Evolutionary conservation across 1,284 basidiomycete genomes (phyloP).

Genomic region (Boletus chippewaensis): DNA sequence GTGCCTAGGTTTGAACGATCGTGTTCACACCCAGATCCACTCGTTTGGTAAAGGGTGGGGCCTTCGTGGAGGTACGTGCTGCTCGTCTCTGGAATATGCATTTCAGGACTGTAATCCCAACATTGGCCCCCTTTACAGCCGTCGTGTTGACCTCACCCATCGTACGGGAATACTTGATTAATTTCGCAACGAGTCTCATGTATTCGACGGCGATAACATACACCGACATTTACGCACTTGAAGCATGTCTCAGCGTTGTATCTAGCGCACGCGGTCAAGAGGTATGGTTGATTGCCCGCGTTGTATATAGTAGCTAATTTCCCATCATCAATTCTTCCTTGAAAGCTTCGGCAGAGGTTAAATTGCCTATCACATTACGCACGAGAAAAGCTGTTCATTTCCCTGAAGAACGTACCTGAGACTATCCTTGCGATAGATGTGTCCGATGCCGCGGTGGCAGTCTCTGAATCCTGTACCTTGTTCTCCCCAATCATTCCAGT

Average conservation of each 20-base stretch:
- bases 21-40: slow-evolving; percentile 43
- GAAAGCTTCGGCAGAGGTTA: slow-evolving; percentile 18
- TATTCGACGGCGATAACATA: slow-evolving; percentile 47
- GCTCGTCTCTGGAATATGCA: slow-evolving; percentile 1
- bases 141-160: slow-evolving; percentile 44
- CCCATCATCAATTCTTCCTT: background rate
- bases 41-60: slow-evolving; percentile 53
- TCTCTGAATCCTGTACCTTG: slow-evolving; percentile 1
- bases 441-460: background rate
- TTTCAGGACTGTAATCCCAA: background rate
- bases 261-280: slow-evolving; percentile 16
- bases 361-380: slow-evolving; percentile 13
- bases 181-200: slow-evolving; percentile 55
- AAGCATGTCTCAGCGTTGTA: slow-evolving; percentile 19
- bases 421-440: slow-evolving; percentile 7
- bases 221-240: slow-evolving; percentile 41
- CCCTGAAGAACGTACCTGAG: slow-evolving; percentile 10
- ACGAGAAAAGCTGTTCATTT: slow-evolving; percentile 5
- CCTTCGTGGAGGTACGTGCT: slow-evolving; percentile 65
- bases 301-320: background rate
- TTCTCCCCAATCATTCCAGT: slow-evolving; percentile 23
- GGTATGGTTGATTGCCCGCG: slow-evolving; percentile 9
- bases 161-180: slow-evolving; percentile 49
- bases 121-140: slow-evolving; percentile 30
- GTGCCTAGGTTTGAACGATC: slow-evolving; percentile 32